These are phyloP conservation scores for Rauvolfia tetraphylla DNA, from an alignment of 257 asterid species.

Conservation along the genomic window DNA sequence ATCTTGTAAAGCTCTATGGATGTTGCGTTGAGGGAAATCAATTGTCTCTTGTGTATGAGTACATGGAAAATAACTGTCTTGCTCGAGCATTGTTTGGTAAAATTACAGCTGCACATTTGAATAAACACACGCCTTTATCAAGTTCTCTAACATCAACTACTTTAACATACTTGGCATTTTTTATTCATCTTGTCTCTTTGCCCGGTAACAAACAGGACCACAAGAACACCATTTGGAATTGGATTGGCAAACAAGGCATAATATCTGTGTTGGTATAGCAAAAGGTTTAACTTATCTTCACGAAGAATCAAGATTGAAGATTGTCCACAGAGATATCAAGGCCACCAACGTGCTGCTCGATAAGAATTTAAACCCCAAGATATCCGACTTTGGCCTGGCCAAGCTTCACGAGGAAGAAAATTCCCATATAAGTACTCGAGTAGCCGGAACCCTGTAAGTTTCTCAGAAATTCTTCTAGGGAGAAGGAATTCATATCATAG, in stretches of 20 bases:
- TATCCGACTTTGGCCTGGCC: slow-evolving; percentile 44
- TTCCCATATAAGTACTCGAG: slow-evolving; percentile 34
- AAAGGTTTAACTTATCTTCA: slow-evolving; percentile 40
- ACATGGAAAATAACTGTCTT: slow-evolving; percentile 67
- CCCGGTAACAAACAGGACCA: too few relatives aligned
- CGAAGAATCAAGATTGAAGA: slow-evolving; percentile 35
- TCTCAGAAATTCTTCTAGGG: too few relatives aligned
- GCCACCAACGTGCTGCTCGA: slow-evolving; percentile 39
- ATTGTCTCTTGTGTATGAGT: slow-evolving; percentile 60
- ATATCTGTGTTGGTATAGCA: slow-evolving; percentile 34
- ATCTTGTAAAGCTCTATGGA: slow-evolving; percentile 71
- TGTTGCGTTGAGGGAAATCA: slow-evolving; percentile 75
- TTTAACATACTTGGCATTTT: neutral
- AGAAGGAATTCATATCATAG: too few relatives aligned
- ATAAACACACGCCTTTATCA: too few relatives aligned
- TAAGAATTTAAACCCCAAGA: slow-evolving; percentile 33
- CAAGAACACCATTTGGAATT: slow-evolving; percentile 23
- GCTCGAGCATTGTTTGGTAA: slow-evolving; percentile 85
- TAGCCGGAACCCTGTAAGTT: slow-evolving; percentile 43
- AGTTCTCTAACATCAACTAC: too few relatives aligned
- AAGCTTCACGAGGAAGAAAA: slow-evolving; percentile 30
- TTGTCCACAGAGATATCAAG: slow-evolving; percentile 41
- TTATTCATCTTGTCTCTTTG: too few relatives aligned
- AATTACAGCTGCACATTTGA: slow-evolving; percentile 13
- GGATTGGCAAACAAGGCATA: slow-evolving; percentile 34